Evolutionary conservation across 2,329 filamentous ascomycete species (phyloP), one percentile per base, ranked within the genome.

Genomic region (Aspergillus phoenicis): DNA sequence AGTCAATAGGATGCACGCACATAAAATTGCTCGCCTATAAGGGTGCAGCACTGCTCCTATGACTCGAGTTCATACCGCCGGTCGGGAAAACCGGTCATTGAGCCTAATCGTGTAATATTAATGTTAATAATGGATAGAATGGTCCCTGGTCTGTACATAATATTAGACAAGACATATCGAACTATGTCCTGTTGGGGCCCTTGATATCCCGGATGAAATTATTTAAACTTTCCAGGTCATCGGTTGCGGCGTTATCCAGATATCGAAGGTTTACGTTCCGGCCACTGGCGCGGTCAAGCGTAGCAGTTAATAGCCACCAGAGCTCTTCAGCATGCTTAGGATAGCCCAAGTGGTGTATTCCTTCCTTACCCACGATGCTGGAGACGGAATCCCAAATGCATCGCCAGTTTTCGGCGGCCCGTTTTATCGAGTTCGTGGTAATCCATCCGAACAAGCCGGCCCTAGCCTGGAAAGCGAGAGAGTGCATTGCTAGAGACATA

Each of bases 241-340:
- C 71, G 1, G 71, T 73, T 26, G 70, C 68, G 10, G 61, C 62
- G 43, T 60, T 68, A 22, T 73, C 70, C 39, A 73, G 63, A 55
- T 73, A 73, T 5, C 60, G 61, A 30, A 68, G 58, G 11, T 41
- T 66, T 3, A 61, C 58, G 10, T 59, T 61, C 2, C 56, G 56
- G 15, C 64, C 59, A 5, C 59, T 61, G 10, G 65, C 52, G 36
- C 66, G 55, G 30, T 73, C 64, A 43, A 73, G 54, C 5, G 68
- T 71, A 30, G 66, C 68, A 28, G 66, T 73, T 26, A 73, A 52
- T 4, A 73, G 53, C 68, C 70, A 68, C 71, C 71, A 73, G 20
- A 73, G 64, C 41, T 73, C 71, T 53, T 73, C 66, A 3, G 71
- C 71, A 52, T 73, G 71, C 62, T 73, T 73, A 2, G 71, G 71